Evolutionary conservation across 345 rosid genomes (phyloP), one percentile per base, ranked within the genome.

Genomic region (Capsella bursapastoris): DNA sequence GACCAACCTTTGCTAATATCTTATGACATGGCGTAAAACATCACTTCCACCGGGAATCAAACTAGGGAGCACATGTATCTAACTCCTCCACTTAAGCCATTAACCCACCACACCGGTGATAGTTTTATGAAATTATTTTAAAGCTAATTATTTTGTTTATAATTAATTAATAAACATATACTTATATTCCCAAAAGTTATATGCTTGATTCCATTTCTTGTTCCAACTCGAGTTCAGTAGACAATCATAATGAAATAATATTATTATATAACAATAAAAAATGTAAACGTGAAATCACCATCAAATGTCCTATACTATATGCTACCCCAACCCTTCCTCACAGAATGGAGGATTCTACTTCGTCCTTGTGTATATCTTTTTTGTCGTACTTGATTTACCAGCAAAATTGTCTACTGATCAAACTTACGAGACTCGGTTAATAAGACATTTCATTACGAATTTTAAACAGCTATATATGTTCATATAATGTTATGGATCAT

Each of bases 371-470:
- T 22, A 22, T 22, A 50, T 60, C 12, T 22, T 38, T 34, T 51
- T 41, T 40, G 62, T 51, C 15, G 61, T 61, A 16, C 25, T 35
- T 56, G 34, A 57, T 70, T 9, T 32, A 32, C 73, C 50, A 47
- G n/a, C 49, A n/a, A 66, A 16, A 13, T 13, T 43, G 11, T 29
- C 60, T 14, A 56, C 31, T 10, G 2, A 22, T 18, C 12, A 47
- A 58, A 45, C 6, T 27, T n/a, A 37, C 50, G 37, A 49, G 22
- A 71, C 29, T 61, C 13, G 68, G 61, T 50, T 10, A 50, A 38
- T 60, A 61, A 67, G 31, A 50, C n/a, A 9, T 63, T 18, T 52
- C 57, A 12, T 60, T 71, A n/a, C 10, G 50, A 18, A 71, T 22
- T 48, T 25, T 0, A 49, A 71, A 25, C 50, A 70, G 34, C 9